Evolutionary conservation across 192 early-diverging fungal genomes (phyloP).

Genomic region (Podila epigama): DNA sequence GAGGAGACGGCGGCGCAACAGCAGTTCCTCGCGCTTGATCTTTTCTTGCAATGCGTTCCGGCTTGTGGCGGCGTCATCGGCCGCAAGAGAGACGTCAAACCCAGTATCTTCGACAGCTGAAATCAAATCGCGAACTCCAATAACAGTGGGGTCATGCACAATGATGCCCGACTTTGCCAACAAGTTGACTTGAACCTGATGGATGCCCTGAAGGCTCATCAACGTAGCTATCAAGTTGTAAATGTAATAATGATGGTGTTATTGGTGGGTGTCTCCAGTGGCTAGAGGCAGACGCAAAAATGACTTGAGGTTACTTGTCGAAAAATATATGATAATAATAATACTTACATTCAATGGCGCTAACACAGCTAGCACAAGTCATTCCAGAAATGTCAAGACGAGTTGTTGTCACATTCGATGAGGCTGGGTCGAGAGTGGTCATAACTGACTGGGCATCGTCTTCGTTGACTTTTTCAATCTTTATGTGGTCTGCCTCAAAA

Average conservation of each 20-base stretch:
- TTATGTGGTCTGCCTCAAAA: conserved; percentile 56
- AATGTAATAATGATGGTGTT: no score
- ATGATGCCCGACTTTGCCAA: conserved; percentile 58
- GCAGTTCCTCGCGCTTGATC: conserved; percentile 53
- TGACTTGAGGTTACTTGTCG: no score
- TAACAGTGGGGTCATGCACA: conserved; percentile 54
- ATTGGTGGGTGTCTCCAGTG: no score
- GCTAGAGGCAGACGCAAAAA: no score
- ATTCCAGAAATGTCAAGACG: conserved; percentile 71
- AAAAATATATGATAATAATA: background rate
- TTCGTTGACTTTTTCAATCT: conserved; percentile 15
- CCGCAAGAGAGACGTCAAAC: conserved; percentile 57
- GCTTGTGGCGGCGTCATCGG: conserved; percentile 32
- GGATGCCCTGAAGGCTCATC: conserved; percentile 50
- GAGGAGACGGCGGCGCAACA: conserved; percentile 49
- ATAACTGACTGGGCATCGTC: conserved; percentile 8
- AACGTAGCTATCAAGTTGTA: conserved; percentile 26
- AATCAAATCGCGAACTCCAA: conserved; percentile 72
- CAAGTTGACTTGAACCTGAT: conserved; percentile 59
- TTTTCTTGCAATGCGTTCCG: conserved; percentile 49
- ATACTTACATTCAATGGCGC: conserved; percentile 65
- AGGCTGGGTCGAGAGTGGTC: background rate
- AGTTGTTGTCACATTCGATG: conserved; percentile 16
- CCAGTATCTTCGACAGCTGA: conserved; percentile 66
- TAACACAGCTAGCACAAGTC: conserved; percentile 89